phyloP scores from a whole-genome alignment of 75 land plant genomes.

The Picea sitchensis region DNA sequence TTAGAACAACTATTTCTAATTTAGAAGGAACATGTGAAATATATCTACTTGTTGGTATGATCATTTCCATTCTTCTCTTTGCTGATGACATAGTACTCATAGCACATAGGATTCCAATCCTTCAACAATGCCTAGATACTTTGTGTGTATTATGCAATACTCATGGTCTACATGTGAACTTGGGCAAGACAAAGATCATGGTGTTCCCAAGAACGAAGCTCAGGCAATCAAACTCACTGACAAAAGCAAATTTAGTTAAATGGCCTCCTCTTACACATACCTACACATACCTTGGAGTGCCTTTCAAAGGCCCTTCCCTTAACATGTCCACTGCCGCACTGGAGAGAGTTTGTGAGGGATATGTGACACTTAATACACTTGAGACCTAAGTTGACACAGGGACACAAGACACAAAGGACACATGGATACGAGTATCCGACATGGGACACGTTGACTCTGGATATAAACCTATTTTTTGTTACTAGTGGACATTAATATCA shows the following conservation, averaged over 20 bases:
- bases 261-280: neutral
- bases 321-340: neutral
- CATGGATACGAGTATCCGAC: too few species aligned
- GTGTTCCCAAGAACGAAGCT: neutral
- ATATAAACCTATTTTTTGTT: too few species aligned
- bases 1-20: too few species aligned
- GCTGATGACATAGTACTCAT: too few species aligned
- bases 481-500: too few species aligned
- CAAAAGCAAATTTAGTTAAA: neutral
- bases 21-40: too few species aligned
- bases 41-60: too few species aligned
- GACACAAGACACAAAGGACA: too few species aligned
- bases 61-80: too few species aligned
- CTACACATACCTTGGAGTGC: constrained; percentile 1
- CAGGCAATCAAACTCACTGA: neutral
- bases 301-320: neutral
- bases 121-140: too few species aligned
- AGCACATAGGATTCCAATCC: too few species aligned
- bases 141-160: neutral
- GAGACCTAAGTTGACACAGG: neutral
- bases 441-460: too few species aligned
- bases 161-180: neutral
- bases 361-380: neutral
- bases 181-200: neutral
- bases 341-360: neutral